A percentile compares a stretch with the other conserved stretches of the same genome.
Conservation (phyloP, 164 flowering plant species). For the Akebia trifoliata region DNA sequence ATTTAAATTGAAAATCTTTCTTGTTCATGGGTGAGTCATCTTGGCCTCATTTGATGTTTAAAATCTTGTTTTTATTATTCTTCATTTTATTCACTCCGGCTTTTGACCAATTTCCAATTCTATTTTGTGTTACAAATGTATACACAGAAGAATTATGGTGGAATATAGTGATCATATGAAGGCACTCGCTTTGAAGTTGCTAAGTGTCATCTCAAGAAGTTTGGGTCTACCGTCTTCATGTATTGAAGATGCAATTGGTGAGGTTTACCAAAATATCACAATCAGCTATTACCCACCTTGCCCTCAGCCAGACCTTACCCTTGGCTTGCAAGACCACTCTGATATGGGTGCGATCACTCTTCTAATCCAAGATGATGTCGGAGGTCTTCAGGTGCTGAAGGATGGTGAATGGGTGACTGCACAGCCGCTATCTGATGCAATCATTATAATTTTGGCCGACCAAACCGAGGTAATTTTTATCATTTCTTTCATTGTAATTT, state of each 20-base stretch:
- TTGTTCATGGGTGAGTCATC: neutral
- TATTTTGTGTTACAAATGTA: neutral
- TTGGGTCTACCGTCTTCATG: conserved; percentile 49
- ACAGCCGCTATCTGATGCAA: conserved; percentile 62
- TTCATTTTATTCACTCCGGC: neutral
- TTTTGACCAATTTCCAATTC: too few species aligned
- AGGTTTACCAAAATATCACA: conserved; percentile 80
- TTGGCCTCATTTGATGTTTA: too few species aligned
- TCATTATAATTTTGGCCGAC: conserved; percentile 76
- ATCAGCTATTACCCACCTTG: conserved; percentile 90
- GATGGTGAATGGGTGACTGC: conserved; percentile 71
- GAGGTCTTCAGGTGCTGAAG: conserved; percentile 74
- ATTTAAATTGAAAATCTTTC: too few species aligned
- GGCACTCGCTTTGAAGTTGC: conserved; percentile 49
- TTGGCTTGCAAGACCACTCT: conserved; percentile 90
- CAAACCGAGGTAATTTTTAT: conserved; percentile 70
- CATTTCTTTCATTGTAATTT: neutral
- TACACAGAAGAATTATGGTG: conserved; percentile 38
- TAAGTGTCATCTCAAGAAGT: conserved; percentile 58
- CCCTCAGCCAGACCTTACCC: conserved; percentile 87
- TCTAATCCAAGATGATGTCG: conserved; percentile 79
- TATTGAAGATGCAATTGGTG: conserved; percentile 69
- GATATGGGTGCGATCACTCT: conserved; percentile 89
- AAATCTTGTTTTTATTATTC: neutral
- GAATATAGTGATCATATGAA: conserved; percentile 65